Evolutionary conservation across 345 rosid species (phyloP).

Genomic region (Ceriops decandra): DNA sequence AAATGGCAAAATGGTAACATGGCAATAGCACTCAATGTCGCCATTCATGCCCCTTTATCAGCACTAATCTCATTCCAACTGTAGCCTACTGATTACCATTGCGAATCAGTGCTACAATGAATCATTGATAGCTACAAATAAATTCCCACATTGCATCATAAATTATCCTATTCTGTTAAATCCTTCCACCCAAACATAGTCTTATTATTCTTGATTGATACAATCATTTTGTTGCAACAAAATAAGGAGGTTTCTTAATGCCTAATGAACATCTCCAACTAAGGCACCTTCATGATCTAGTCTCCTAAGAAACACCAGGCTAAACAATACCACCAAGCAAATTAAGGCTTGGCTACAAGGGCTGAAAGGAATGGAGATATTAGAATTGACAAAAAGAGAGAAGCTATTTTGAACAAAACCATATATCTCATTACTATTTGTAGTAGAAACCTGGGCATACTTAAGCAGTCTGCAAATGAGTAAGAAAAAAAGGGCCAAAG

Average conservation of each 20-base stretch:
- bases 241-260: not conserved
- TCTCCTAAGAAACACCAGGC: not conserved
- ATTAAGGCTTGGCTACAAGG: not conserved
- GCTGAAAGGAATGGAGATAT: not conserved
- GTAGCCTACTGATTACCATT: too few relatives aligned
- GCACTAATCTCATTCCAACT: not conserved
- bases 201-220: not conserved
- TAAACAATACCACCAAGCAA: not conserved
- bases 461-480: constrained; percentile 4
- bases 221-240: not conserved
- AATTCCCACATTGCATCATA: not conserved
- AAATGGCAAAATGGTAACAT: not conserved
- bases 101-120: too few relatives aligned
- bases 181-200: not conserved
- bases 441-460: not conserved
- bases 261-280: not conserved
- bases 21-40: not conserved
- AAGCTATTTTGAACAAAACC: not conserved
- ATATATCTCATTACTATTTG: not conserved
- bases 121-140: too few relatives aligned
- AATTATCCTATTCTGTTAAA: not conserved
- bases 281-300: not conserved
- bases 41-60: not conserved
- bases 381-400: not conserved
- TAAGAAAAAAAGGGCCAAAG: constrained; percentile 13